Evolutionary conservation across 352 stramenopile species (phyloP).

Genomic region (Globisporangium abappressorium): DNA sequence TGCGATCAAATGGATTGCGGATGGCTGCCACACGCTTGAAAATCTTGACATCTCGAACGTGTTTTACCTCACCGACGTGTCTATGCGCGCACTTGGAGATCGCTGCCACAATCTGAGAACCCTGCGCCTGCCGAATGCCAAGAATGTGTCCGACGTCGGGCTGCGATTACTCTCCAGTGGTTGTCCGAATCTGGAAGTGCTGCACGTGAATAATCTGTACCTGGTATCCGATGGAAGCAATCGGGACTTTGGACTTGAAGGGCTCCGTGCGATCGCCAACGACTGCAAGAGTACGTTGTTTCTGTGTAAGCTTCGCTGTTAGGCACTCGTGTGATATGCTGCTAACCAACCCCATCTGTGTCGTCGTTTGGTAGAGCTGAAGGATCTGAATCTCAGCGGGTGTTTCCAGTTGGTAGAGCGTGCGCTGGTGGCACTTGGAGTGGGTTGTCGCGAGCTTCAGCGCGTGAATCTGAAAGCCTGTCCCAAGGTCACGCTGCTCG

Average conservation of each 20-base stretch:
- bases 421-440: slow-evolving; percentile 74
- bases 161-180: slow-evolving; percentile 82
- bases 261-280: slow-evolving; percentile 82
- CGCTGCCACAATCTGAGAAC: slow-evolving; percentile 31
- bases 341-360: not conserved
- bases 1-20: slow-evolving; percentile 85
- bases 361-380: slow-evolving; percentile 26
- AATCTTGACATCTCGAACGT: slow-evolving; percentile 80
- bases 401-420: slow-evolving; percentile 86
- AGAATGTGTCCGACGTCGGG: slow-evolving; percentile 79
- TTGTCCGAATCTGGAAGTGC: slow-evolving; percentile 70
- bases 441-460: slow-evolving; percentile 46
- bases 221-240: slow-evolving; percentile 92
- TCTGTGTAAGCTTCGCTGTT: not conserved
- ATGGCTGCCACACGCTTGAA: slow-evolving; percentile 71
- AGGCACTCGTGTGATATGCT: not conserved
- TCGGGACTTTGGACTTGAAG: slow-evolving; percentile 90
- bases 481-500: slow-evolving; percentile 70
- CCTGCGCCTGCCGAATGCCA: slow-evolving; percentile 58
- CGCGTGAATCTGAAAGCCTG: slow-evolving; percentile 82
- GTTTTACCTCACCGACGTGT: slow-evolving; percentile 82
- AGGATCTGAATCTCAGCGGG: slow-evolving; percentile 51
- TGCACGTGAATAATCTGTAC: slow-evolving; percentile 82
- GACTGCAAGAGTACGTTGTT: slow-evolving; percentile 35
- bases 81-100: slow-evolving; percentile 45